Percentiles rank a stretch among this genome's conserved stretches.
Conservation (phyloP, 2,329 filamentous ascomycete species). For the Penicillium sp. region DNA sequence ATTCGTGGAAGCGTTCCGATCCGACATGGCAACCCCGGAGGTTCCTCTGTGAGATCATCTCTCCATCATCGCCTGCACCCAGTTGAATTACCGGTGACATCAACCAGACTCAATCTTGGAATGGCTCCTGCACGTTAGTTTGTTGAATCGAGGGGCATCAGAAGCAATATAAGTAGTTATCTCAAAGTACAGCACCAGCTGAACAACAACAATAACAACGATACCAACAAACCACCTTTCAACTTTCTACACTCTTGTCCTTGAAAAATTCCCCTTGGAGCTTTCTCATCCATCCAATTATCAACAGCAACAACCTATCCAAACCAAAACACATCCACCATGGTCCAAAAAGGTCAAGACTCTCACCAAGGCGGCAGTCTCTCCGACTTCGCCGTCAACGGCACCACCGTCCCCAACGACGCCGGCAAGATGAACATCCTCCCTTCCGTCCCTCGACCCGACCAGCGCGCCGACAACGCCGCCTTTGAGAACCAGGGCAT, state of each 20-base stretch:
- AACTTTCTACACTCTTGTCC: no score
- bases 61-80: conserved; percentile 11
- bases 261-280: no score
- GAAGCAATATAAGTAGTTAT: background rate
- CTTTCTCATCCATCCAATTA: conserved; percentile 40
- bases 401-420: conserved; percentile 42
- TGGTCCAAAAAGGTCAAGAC: conserved; percentile 16
- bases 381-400: conserved; percentile 35
- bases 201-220: no score
- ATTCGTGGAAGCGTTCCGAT: background rate
- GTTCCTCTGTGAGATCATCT: conserved; percentile 15
- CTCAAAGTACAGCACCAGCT: background rate
- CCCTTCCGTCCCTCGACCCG: conserved; percentile 45
- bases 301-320: background rate
- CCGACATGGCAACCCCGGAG: conserved; percentile 3
- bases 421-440: conserved; percentile 42
- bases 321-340: conserved; percentile 45
- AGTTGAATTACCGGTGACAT: conserved; percentile 11
- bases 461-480: conserved; percentile 35
- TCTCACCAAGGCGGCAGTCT: conserved; percentile 34
- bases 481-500: conserved; percentile 33
- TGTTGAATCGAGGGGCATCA: background rate
- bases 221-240: background rate
- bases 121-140: background rate
- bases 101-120: conserved; percentile 5